A percentile compares a stretch with the other conserved stretches of the same genome.
These are phyloP conservation scores for Elaeagnus macrophylla DNA, from an alignment of 306 rosid genomes.

Conservation along the genomic window DNA sequence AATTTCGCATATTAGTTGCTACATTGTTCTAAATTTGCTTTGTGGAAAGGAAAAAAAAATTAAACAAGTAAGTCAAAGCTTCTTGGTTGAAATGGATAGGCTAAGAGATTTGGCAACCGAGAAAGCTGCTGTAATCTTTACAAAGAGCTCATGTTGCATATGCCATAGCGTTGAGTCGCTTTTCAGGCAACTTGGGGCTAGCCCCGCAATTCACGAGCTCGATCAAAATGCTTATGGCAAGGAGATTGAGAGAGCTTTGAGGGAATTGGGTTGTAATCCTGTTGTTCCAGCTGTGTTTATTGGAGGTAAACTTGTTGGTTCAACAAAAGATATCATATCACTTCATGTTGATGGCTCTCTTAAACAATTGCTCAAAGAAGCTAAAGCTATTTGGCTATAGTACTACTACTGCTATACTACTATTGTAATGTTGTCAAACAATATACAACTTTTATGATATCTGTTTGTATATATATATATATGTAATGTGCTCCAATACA, in stretches of 20 bases:
- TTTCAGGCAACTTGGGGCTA: conserved; percentile 88
- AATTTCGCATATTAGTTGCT: too few relatives aligned
- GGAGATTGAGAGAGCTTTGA: conserved; percentile 81
- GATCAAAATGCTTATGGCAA: conserved; percentile 65
- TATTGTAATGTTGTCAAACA: too few relatives aligned
- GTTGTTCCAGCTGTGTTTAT: conserved; percentile 91
- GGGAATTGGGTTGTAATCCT: conserved; percentile 76
- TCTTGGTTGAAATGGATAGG: conserved; percentile 47
- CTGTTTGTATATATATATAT: background rate
- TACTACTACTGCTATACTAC: too few relatives aligned
- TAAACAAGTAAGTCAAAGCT: conserved; percentile 27
- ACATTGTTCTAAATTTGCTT: conserved; percentile 20
- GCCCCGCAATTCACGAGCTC: conserved; percentile 87
- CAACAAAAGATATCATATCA: conserved; percentile 82
- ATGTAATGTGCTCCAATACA: background rate
- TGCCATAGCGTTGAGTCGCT: conserved; percentile 86
- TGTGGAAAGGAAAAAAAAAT: conserved; percentile 57
- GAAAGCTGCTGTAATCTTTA: conserved; percentile 91
- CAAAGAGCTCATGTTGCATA: conserved; percentile 94
- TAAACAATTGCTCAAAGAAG: conserved; percentile 85
- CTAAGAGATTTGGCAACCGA: conserved; percentile 76
- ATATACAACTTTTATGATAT: too few relatives aligned
- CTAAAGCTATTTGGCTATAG: conserved; percentile 94
- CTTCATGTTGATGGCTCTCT: conserved; percentile 90
- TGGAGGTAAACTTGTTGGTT: conserved; percentile 81